These are phyloP conservation scores for Neospora caninum DNA, from an alignment of 169 alveolate genomes.

Conservation along the genomic window DNA sequence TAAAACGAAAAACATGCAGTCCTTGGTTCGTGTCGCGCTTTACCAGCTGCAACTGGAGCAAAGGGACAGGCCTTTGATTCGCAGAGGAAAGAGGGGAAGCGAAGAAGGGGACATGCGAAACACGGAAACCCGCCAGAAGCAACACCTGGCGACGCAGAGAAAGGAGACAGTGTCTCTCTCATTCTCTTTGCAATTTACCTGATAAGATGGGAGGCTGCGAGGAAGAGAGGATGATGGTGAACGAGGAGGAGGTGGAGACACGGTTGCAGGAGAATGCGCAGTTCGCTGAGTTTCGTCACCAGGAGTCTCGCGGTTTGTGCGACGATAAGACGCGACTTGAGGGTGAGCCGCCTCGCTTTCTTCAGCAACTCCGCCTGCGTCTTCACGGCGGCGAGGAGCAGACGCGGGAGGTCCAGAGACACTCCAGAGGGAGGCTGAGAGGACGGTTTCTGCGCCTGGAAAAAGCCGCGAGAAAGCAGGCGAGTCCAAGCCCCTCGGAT, in stretches of 20 bases:
- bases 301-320: not conserved
- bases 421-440: not conserved
- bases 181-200: not conserved
- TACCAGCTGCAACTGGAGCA: too few relatives aligned
- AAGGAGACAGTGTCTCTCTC: too few relatives aligned
- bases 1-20: too few relatives aligned
- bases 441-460: not conserved
- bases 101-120: too few relatives aligned
- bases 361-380: not conserved
- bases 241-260: not conserved
- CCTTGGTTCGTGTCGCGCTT: too few relatives aligned
- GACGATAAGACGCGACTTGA: not conserved
- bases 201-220: slow-evolving; percentile 13
- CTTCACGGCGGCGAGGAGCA: not conserved
- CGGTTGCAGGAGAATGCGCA: not conserved
- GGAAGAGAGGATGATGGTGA: slow-evolving; percentile 3
- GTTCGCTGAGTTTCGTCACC: not conserved
- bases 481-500: too few relatives aligned
- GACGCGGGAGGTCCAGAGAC: not conserved
- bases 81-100: too few relatives aligned
- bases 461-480: too few relatives aligned
- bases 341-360: not conserved
- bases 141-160: too few relatives aligned
- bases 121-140: too few relatives aligned
- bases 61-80: too few relatives aligned